Evolutionary conservation across 75 land plant genomes (phyloP), one percentile per base, ranked within the genome.

Genomic region (Sequoia sempervirens): DNA sequence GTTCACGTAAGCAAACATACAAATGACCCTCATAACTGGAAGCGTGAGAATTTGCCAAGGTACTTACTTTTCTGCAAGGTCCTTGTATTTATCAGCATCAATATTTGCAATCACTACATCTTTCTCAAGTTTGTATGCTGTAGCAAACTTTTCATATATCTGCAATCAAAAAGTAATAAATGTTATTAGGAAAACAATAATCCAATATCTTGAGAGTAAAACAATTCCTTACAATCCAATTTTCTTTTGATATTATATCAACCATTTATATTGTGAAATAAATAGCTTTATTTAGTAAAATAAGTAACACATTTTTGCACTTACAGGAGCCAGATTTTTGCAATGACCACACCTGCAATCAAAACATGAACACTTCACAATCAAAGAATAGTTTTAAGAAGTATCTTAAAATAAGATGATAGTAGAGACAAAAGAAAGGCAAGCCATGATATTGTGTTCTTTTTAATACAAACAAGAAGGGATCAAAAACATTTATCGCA

Each of bases 301-400:
- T 18, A 50, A 28, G 26, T 17, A 56, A 28, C 20, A 36, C 23
- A 17, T 32, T 13, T 10, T 37, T 34, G 46, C 18, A 89, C 98
- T 93, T 85, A 97, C 99, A 86, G 99, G 98, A 84, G 99, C 99
- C 82, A 97, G 96, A 79, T 69, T 87, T 81, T 97, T 97, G 95
- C 99, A 97, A 84, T 97, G 99, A 50, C 99, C 99, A 90, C 99
- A 97, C 99, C 99, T 97, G 89, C 52, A 86, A 14, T 66, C 84
- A 85, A 52, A 81, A 69, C 5, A 61, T 53, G 56, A 68, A 84
- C 8, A 18, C 72, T 17, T 23, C 52, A 66, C 37, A 69, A 41
- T 43, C 30, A 85, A 37, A 15, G 41, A 37, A 85, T 17, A 50
- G 34, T 30, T 64, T 43, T 45, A 30, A 12, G n/a, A 43, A 47